These are phyloP conservation scores for Dovyalis caffra DNA, from an alignment of 345 rosid genomes.

Conservation along the genomic window DNA sequence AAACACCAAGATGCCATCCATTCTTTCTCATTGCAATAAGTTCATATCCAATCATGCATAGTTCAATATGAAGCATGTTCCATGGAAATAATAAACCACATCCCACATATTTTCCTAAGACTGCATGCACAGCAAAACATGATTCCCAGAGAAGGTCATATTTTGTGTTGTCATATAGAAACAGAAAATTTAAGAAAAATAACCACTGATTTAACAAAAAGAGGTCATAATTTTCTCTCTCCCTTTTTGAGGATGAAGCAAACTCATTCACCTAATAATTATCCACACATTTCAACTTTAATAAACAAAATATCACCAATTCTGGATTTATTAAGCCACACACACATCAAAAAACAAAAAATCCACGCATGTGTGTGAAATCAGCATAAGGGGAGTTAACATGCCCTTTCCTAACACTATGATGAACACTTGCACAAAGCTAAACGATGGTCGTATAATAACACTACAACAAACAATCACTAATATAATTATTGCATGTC, in stretches of 20 bases:
- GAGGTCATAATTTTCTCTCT: neutral
- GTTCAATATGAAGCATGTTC: no score
- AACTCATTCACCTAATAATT: neutral
- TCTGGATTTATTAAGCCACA: neutral
- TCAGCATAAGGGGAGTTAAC: neutral
- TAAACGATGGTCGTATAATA: neutral
- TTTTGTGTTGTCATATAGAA: neutral
- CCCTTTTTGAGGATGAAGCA: neutral
- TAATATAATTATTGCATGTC: neutral
- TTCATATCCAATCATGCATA: no score
- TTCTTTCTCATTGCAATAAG: no score
- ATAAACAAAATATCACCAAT: neutral
- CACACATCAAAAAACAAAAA: neutral
- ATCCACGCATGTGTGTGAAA: neutral
- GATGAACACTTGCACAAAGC: neutral
- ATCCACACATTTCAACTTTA: neutral
- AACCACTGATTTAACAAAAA: neutral
- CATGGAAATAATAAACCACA: no score
- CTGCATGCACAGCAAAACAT: no score
- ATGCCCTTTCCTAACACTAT: neutral
- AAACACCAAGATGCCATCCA: no score
- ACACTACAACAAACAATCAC: neutral
- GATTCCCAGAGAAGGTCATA: neutral
- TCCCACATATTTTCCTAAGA: no score
- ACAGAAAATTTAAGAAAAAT: neutral